phyloP scores from a whole-genome alignment of 129 eudicot species.

The Rutidosis leptorrhynchoides region DNA sequence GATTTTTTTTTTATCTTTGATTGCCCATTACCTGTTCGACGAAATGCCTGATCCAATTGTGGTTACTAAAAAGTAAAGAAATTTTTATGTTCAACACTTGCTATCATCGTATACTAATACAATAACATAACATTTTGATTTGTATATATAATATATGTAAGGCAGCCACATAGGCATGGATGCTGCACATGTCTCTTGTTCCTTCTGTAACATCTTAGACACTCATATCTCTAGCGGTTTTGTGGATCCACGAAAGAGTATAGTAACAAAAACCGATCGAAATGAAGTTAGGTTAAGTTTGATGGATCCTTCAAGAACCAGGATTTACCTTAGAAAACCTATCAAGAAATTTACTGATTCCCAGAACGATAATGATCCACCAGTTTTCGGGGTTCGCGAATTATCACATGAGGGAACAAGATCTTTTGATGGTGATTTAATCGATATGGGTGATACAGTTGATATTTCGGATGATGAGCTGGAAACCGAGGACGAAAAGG shows the following conservation, averaged over 20 bases:
- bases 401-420: conserved; percentile 30
- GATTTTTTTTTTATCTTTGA: neutral
- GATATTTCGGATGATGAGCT: conserved; percentile 23
- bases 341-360: conserved; percentile 51
- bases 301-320: conserved; percentile 28
- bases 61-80: neutral
- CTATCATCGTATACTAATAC: neutral
- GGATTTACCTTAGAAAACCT: conserved; percentile 38
- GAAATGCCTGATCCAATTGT: conserved; percentile 26
- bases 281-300: conserved; percentile 9
- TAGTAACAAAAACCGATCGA: neutral
- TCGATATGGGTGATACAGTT: conserved; percentile 17
- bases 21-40: conserved; percentile 32
- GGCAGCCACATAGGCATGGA: conserved; percentile 25
- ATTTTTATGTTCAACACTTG: neutral
- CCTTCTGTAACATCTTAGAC: conserved; percentile 15
- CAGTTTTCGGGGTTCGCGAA: conserved; percentile 35
- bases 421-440: conserved; percentile 15
- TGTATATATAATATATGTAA: conserved; percentile 15
- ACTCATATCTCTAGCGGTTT: conserved; percentile 6
- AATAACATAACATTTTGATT: neutral
- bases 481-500: conserved; percentile 21
- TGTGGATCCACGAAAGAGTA: neutral
- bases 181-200: conserved; percentile 22
- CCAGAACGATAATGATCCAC: conserved; percentile 46